Percentiles rank a stretch among this genome's conserved stretches.
Evolutionary conservation across 257 asterid species (phyloP).

Genomic region (Plantago elongata): DNA sequence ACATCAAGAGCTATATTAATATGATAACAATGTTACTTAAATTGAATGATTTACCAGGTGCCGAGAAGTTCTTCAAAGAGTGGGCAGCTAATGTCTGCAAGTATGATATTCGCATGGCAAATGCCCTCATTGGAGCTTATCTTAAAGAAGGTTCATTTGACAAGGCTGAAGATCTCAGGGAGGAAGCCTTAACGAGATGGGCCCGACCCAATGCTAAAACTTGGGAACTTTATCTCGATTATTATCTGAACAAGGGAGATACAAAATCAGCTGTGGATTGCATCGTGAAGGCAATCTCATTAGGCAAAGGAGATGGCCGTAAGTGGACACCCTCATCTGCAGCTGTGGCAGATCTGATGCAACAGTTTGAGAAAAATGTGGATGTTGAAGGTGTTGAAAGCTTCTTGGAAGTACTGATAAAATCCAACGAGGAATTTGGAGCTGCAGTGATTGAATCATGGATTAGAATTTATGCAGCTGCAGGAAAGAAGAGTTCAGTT

Average conservation of each 20-base stretch:
- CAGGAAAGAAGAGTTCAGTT: constrained; percentile 56
- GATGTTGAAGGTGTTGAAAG: constrained; percentile 71
- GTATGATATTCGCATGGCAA: constrained; percentile 73
- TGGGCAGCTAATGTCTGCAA: constrained; percentile 54
- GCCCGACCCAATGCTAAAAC: constrained; percentile 73
- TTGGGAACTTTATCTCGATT: constrained; percentile 77
- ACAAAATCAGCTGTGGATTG: constrained; percentile 53
- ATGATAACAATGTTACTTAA: constrained; percentile 81
- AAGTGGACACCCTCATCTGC: constrained; percentile 58
- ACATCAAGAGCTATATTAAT: constrained; percentile 77
- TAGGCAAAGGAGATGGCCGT: constrained; percentile 58
- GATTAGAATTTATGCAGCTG: constrained; percentile 67
- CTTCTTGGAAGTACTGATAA: constrained; percentile 51
- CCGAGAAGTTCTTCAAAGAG: constrained; percentile 85
- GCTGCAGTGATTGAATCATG: constrained; percentile 51
- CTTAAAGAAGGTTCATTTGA: constrained; percentile 43
- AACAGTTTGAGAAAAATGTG: constrained; percentile 55
- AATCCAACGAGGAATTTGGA: constrained; percentile 45
- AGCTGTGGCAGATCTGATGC: constrained; percentile 46
- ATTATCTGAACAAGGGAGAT: constrained; percentile 54
- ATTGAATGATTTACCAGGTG: constrained; percentile 83
- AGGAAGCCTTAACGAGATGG: constrained; percentile 55
- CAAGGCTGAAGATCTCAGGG: constrained; percentile 65
- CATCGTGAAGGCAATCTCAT: constrained; percentile 46
- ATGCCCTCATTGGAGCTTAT: constrained; percentile 76